phyloP scores from a whole-genome alignment of 192 early-diverging fungal species.

The Umbelopsis vinacea region DNA sequence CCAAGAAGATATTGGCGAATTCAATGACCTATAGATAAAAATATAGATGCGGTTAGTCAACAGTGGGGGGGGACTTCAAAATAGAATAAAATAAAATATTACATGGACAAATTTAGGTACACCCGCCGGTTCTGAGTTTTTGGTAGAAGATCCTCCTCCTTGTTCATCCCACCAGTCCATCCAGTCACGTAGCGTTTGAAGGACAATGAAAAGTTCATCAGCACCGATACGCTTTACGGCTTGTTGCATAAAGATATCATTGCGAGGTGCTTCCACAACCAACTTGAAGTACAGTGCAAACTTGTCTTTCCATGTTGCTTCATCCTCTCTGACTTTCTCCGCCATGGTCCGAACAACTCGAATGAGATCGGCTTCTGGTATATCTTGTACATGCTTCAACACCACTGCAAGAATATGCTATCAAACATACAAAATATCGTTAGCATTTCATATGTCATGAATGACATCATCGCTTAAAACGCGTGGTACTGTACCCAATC shows the following conservation, averaged over 20 bases:
- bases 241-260: constrained; percentile 58
- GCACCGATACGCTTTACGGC: constrained; percentile 45
- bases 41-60: background rate
- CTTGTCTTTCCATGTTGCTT: constrained; percentile 21
- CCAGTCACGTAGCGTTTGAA: constrained; percentile 43
- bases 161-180: constrained; percentile 38
- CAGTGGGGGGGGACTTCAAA: background rate
- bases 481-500: constrained; percentile 38
- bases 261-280: constrained; percentile 42
- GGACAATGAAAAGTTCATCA: constrained; percentile 46
- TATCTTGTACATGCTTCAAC: constrained; percentile 47
- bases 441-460: background rate
- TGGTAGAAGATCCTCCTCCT: constrained; percentile 39
- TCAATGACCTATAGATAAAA: constrained; percentile 43
- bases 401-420: constrained; percentile 45
- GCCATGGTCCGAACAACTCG: constrained; percentile 47
- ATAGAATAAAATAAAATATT: too few relatives aligned
- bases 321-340: constrained; percentile 17
- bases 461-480: constrained; percentile 7
- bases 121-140: constrained; percentile 29
- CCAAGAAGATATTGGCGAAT: constrained; percentile 46
- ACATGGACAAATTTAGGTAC: constrained; percentile 39
- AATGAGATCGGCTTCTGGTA: constrained; percentile 52
- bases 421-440: background rate
- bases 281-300: constrained; percentile 38